Evolutionary conservation across 176 grass and related monocot genomes (phyloP).

Genomic region (Oryza punctata): DNA sequence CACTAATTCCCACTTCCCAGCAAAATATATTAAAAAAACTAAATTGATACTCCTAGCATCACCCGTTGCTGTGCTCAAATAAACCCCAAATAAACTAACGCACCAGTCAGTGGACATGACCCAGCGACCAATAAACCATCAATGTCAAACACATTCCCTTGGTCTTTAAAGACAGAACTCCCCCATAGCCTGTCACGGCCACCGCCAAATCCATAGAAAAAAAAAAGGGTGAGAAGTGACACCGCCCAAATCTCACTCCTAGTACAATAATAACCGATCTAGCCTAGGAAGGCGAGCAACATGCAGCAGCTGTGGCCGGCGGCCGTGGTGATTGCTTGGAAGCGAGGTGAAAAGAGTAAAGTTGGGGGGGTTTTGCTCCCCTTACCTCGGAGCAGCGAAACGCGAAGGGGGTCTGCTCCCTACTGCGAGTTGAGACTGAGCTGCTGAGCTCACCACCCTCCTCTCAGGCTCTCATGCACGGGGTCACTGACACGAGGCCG

Average conservation of each 20-base stretch:
- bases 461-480: not conserved
- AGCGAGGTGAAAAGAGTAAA: slow-evolving; percentile 15
- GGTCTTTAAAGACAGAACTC: not conserved
- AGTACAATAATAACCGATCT: not conserved
- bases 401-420: not conserved
- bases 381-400: slow-evolving; percentile 20
- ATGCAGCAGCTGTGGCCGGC: not conserved
- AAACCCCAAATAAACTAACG: slow-evolving; percentile 23
- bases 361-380: not conserved
- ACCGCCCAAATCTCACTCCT: not conserved
- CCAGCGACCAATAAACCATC: not conserved
- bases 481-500: not conserved
- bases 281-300: not conserved
- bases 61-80: not conserved
- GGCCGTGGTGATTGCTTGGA: not conserved
- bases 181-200: not conserved
- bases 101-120: slow-evolving; percentile 12
- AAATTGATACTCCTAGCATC: not conserved
- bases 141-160: not conserved
- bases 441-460: not conserved
- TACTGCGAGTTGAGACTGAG: not conserved
- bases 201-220: not conserved
- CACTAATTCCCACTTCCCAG: not conserved
- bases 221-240: not conserved
- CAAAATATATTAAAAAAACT: not conserved